Evolutionary conservation across 2,329 filamentous ascomycete genomes (phyloP).

Genomic region (Penicillium frequentans): DNA sequence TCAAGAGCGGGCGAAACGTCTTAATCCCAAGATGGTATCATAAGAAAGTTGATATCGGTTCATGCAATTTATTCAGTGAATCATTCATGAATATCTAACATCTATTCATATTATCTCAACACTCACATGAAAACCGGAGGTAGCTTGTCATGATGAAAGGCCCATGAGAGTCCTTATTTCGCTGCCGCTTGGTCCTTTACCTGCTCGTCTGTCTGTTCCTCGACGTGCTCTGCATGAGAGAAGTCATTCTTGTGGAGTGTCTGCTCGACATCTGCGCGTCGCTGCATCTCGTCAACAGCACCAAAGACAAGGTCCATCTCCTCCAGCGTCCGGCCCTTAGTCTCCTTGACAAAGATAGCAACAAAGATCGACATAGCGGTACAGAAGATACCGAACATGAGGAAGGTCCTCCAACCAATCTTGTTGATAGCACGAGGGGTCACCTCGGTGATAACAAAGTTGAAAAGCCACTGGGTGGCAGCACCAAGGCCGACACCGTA

Average conservation of each 20-base stretch:
- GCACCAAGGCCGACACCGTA: slow-evolving; percentile 43
- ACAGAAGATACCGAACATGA: slow-evolving; percentile 46
- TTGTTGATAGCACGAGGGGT: slow-evolving; percentile 42
- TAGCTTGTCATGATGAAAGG: no score
- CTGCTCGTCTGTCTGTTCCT: neutral
- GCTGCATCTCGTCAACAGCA: slow-evolving; percentile 25
- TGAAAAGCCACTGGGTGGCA: slow-evolving; percentile 43
- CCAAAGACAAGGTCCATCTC: slow-evolving; percentile 40
- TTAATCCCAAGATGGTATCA: neutral
- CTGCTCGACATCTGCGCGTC: slow-evolving; percentile 26
- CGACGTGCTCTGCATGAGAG: slow-evolving; percentile 22
- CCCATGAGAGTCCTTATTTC: neutral
- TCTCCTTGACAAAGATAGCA: slow-evolving; percentile 40
- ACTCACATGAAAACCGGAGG: neutral
- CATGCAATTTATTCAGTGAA: neutral
- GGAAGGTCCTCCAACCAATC: slow-evolving; percentile 41
- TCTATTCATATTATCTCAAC: neutral
- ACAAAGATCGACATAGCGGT: slow-evolving; percentile 37
- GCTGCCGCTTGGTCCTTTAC: neutral
- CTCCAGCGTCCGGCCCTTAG: slow-evolving; percentile 38
- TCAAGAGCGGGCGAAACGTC: neutral
- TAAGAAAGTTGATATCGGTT: neutral
- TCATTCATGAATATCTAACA: neutral
- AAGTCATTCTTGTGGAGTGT: slow-evolving; percentile 27
- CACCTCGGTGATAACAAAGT: slow-evolving; percentile 43